A percentile compares a stretch with the other conserved stretches of the same genome.
Conservation (phyloP, 371 early-diverging fungal species). For the Blakeslea trispora region DNA sequence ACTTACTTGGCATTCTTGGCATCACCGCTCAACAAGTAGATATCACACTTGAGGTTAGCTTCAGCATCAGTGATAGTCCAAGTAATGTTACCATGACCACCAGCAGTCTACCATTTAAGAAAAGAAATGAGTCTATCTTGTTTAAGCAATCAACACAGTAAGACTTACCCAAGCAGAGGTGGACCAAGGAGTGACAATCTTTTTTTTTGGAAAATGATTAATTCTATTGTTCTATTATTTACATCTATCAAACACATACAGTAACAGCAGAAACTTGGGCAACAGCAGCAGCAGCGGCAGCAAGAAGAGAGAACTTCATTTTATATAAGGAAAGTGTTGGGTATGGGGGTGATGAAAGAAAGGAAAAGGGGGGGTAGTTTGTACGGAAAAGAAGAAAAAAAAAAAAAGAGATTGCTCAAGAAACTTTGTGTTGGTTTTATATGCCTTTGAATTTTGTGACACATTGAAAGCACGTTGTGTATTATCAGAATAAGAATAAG, state of each 20-base stretch:
- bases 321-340: slow-evolving; percentile 8
- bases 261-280: slow-evolving; percentile 29
- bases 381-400: no score
- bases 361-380: slow-evolving; percentile 13
- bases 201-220: slow-evolving; percentile 8
- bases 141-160: no score
- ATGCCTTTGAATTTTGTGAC: slow-evolving; percentile 22
- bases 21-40: slow-evolving; percentile 47
- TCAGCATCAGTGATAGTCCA: slow-evolving; percentile 41
- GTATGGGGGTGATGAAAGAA: not conserved
- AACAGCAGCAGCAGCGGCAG: slow-evolving; percentile 33
- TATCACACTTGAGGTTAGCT: slow-evolving; percentile 37
- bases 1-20: slow-evolving; percentile 44
- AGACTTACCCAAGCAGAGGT: slow-evolving; percentile 40
- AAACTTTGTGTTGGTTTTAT: slow-evolving; percentile 3
- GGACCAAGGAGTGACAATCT: slow-evolving; percentile 51
- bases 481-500: slow-evolving; percentile 14
- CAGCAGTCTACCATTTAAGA: slow-evolving; percentile 32
- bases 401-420: slow-evolving; percentile 1
- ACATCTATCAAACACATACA: slow-evolving; percentile 15
- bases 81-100: slow-evolving; percentile 46
- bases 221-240: not conserved
- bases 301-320: slow-evolving; percentile 31
- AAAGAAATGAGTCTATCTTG: no score
- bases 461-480: slow-evolving; percentile 34